Evolutionary conservation across 805 yeast genomes (phyloP), one percentile per base, ranked within the genome.

Genomic region (Scheffersomyces coipomensis): DNA sequence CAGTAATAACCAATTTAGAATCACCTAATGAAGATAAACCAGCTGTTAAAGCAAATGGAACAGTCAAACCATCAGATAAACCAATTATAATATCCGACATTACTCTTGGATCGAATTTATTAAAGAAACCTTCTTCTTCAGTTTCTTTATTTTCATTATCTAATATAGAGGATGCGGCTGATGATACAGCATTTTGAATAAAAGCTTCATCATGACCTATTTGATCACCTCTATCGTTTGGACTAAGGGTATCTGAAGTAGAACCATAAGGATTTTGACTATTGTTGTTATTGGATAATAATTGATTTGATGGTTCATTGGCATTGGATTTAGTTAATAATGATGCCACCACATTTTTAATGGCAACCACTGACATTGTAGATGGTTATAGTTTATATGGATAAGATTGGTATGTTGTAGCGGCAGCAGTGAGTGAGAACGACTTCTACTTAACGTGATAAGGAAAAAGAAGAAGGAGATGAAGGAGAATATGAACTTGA

Each of bases 21-120:
- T 88, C 86, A 38, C 99, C 99, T 38, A 91, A 75, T 1, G 95
- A 83, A 1, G 96, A 85, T 40, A 91, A 75, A 35, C 98, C 99
- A 0, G 99, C 98, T 1, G 98, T 93, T 51, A 93, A 75, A 2
- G 99, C 99, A 73, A 91, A 91, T n/a, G 99, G 99, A 29, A 91
- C 99, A 0, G 98, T 91, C 48, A 91, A 75, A 4, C 99, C 99
- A 60, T 91, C 99, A 25, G 93, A 83, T 36, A 91, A 76, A 4
- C 99, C 99, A 56, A 91, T 91, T 49, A 91, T 88, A 40, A 87
- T 75, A 61, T 91, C 98, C 33, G 93, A 83, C 84, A 91, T 87
- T 19, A 90, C 90, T 60, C 99, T 79, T 8, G 99, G 99, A 57
- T 85, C 93, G 37, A 85, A 72, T 33, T 68, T 75, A 27, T 73